Conservation (phyloP, 2,329 filamentous ascomycete species). For the Penicillium sp. region DNA sequence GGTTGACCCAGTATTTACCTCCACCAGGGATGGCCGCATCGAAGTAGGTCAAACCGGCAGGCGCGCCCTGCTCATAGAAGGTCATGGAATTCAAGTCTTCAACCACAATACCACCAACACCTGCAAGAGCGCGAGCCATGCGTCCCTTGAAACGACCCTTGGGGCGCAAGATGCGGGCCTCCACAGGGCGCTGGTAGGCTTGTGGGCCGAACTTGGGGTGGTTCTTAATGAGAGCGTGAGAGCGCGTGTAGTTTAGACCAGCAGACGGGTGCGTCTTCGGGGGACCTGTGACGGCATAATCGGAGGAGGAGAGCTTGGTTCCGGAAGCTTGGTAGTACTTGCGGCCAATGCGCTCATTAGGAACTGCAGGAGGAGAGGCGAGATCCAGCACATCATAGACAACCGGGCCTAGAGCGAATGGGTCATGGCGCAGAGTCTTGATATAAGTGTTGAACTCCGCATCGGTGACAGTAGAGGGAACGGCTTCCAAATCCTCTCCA, state of each 20-base stretch:
- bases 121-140: constrained; percentile 34
- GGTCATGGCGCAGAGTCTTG: constrained; percentile 42
- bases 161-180: constrained; percentile 56
- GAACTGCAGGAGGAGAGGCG: constrained; percentile 43
- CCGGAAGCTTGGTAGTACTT: constrained; percentile 37
- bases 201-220: constrained; percentile 61
- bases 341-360: constrained; percentile 33
- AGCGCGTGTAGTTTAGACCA: constrained; percentile 59
- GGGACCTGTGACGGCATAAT: constrained; percentile 49
- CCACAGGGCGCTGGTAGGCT: constrained; percentile 48
- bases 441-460: constrained; percentile 48
- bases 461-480: constrained; percentile 36
- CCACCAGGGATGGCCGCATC: constrained; percentile 49
- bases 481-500: constrained; percentile 34
- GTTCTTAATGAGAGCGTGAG: constrained; percentile 54
- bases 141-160: constrained; percentile 37
- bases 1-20: constrained; percentile 51
- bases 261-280: constrained; percentile 63
- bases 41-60: constrained; percentile 43
- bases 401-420: constrained; percentile 49
- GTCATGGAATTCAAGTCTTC: constrained; percentile 38
- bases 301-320: constrained; percentile 37
- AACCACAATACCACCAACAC: constrained; percentile 43
- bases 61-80: constrained; percentile 33
- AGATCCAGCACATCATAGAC: constrained; percentile 57